Evolutionary conservation across 331 rosid species (phyloP).

Genomic region (Acacia concinna): DNA sequence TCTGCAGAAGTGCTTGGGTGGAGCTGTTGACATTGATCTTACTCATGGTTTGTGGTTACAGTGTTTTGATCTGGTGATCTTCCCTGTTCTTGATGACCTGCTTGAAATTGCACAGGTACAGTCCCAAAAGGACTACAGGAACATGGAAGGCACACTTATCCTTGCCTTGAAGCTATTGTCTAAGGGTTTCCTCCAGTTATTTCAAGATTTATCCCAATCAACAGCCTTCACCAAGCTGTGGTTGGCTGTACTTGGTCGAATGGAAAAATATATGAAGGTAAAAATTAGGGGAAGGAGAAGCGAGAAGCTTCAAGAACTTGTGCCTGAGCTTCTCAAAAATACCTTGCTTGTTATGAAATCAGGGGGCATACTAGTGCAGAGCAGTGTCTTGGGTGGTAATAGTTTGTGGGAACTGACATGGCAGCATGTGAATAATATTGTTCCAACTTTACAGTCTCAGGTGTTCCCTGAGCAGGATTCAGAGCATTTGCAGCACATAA

Average conservation of each 20-base stretch:
- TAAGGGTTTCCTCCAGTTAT: constrained; percentile 63
- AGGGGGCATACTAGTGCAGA: constrained; percentile 57
- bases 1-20: constrained; percentile 69
- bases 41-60: constrained; percentile 60
- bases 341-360: constrained; percentile 74
- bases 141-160: constrained; percentile 79
- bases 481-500: constrained; percentile 39
- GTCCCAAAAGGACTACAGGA: constrained; percentile 64
- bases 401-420: constrained; percentile 85
- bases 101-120: constrained; percentile 65
- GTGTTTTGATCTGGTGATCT: constrained; percentile 78
- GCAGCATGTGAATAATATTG: constrained; percentile 61
- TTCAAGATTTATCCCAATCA: constrained; percentile 59
- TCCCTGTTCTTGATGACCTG: constrained; percentile 73
- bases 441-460: constrained; percentile 63
- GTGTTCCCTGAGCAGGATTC: constrained; percentile 66
- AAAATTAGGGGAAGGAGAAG: constrained; percentile 71
- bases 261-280: constrained; percentile 62
- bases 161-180: constrained; percentile 69
- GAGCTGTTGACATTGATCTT: constrained; percentile 53
- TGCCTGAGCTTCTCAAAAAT: constrained; percentile 80
- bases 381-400: constrained; percentile 60
- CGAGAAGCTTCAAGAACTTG: constrained; percentile 76
- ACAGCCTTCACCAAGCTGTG: constrained; percentile 71
- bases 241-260: constrained; percentile 66